A percentile compares a stretch with the other conserved stretches of the same genome.
Conservation (phyloP, 768 basidiomycete species). For the Cystobasidium ongulense region DNA sequence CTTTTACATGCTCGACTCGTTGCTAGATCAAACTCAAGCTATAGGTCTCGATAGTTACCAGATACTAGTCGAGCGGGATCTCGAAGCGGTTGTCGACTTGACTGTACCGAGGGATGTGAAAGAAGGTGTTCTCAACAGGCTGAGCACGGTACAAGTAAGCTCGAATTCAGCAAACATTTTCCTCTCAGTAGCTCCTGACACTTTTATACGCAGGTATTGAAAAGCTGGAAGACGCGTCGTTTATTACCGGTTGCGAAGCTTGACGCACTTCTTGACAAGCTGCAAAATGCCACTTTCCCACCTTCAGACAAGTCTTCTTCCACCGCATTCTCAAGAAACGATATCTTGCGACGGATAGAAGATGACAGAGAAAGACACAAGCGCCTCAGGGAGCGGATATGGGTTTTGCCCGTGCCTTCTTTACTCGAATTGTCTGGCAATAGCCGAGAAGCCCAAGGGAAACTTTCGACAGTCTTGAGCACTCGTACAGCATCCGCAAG, state of each 20-base stretch:
- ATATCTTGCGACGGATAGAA: slow-evolving; percentile 49
- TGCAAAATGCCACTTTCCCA: slow-evolving; percentile 24
- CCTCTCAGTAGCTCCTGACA: slow-evolving; percentile 41
- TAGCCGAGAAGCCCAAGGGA: slow-evolving; percentile 1
- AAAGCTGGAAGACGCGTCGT: slow-evolving; percentile 38
- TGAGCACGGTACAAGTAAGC: slow-evolving; percentile 47
- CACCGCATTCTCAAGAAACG: slow-evolving; percentile 45
- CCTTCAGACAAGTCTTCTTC: background rate
- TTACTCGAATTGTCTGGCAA: slow-evolving; percentile 30
- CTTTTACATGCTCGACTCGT: slow-evolving; percentile 48
- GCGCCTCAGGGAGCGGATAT: slow-evolving; percentile 48
- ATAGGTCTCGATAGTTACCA: slow-evolving; percentile 44
- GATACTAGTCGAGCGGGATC: slow-evolving; percentile 43
- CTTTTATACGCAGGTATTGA: slow-evolving; percentile 35
- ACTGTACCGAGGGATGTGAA: slow-evolving; percentile 46
- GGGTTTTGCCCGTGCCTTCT: slow-evolving; percentile 48
- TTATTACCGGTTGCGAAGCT: slow-evolving; percentile 32
- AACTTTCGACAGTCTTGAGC: background rate
- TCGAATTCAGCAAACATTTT: slow-evolving; percentile 42
- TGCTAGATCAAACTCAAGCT: slow-evolving; percentile 39
- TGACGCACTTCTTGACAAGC: slow-evolving; percentile 30
- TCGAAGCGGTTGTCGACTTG: slow-evolving; percentile 44
- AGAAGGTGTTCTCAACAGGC: slow-evolving; percentile 48
- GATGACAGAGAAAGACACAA: slow-evolving; percentile 51
- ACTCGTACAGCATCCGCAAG: slow-evolving; percentile 36